Evolutionary conservation across 768 basidiomycete species (phyloP), one percentile per base, ranked within the genome.

Genomic region (Boletus rubropictus): DNA sequence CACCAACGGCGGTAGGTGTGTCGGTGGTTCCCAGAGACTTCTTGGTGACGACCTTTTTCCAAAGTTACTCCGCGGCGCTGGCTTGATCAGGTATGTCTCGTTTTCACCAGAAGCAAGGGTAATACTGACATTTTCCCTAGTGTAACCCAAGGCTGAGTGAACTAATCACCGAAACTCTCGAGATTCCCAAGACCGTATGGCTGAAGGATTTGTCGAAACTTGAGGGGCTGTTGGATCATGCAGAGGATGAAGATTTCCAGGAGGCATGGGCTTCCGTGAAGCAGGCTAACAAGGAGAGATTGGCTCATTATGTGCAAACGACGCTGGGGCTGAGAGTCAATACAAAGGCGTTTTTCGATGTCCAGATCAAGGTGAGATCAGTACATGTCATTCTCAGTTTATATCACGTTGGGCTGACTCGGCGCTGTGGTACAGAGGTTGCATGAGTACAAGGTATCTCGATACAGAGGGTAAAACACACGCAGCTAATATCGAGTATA

Each of bases 41-140:
- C 22, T 27, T 29, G 18, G 49, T 45, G 35, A 46, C 2, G 10
- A 48, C 28, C 20, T 27, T 33, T 31, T 5, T 31, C 15, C 44
- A 24, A 48, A 85, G 85, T 96, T 53, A 96, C 92, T 18, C 91
- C 89, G 40, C 87, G 95, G 53, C 81, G 95, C 53, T 96, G 89
- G 90, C 80, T 94, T 41, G 86, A 91, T 56, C 86, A 87, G 63
- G 79, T 78, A 47, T 6, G 54, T 52, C n/a, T 32, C 20, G 18
- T 38, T 18, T 7, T 37, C 27, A 9, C 9, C 2, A 7, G 32
- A 24, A 31, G n/a, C 29, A 12, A 14, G n/a, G 15, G 34, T 4
- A 7, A 7, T 17, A 20, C 33, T 56, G 22, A 65, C 27, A 7
- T 25, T 8, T 11, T 32, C 11, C 4, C 15, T n/a, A 65, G 80